Conservation (phyloP, 2,329 filamentous ascomycete genomes). For the Metarhizium guizhouense region DNA sequence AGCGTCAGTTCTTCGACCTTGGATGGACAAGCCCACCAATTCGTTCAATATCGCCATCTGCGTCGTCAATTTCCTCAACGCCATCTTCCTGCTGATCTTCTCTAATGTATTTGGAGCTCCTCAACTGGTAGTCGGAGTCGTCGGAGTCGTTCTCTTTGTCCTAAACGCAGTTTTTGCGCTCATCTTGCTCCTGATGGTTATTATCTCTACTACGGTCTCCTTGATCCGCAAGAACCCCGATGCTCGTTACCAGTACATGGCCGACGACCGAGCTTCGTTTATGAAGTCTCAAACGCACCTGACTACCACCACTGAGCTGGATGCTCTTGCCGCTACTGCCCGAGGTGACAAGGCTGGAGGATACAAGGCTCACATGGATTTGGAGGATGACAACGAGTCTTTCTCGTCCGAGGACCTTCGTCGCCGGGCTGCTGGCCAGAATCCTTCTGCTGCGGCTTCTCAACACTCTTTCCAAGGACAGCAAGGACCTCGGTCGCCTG, state of each 20-base stretch:
- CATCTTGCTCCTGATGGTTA: constrained; percentile 72
- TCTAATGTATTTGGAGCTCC: constrained; percentile 80
- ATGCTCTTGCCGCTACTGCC: constrained; percentile 81
- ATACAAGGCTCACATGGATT: constrained; percentile 27
- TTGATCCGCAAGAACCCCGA: constrained; percentile 91
- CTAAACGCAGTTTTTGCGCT: constrained; percentile 77
- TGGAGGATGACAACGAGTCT: constrained; percentile 34
- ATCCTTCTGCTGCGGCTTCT: constrained; percentile 16
- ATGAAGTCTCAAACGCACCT: constrained; percentile 92
- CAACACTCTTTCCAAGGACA: constrained; percentile 21
- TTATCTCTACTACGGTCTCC: constrained; percentile 52
- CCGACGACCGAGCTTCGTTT: constrained; percentile 89
- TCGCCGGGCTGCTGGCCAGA: constrained; percentile 23
- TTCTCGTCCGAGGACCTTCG: constrained; percentile 29
- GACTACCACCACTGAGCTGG: constrained; percentile 69
- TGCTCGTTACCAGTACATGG: constrained; percentile 91
- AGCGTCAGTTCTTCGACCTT: constrained; percentile 74
- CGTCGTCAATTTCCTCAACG: constrained; percentile 82
- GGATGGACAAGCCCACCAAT: constrained; percentile 99
- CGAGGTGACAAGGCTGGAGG: constrained; percentile 64
- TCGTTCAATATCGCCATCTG: constrained; percentile 91
- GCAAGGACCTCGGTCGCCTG: constrained; percentile 20
- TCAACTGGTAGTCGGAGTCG: constrained; percentile 72
- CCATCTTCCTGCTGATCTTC: constrained; percentile 83
- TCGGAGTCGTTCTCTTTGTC: constrained; percentile 84